Evolutionary conservation across 768 basidiomycete species (phyloP).

Genomic region (Lactarius indigo): DNA sequence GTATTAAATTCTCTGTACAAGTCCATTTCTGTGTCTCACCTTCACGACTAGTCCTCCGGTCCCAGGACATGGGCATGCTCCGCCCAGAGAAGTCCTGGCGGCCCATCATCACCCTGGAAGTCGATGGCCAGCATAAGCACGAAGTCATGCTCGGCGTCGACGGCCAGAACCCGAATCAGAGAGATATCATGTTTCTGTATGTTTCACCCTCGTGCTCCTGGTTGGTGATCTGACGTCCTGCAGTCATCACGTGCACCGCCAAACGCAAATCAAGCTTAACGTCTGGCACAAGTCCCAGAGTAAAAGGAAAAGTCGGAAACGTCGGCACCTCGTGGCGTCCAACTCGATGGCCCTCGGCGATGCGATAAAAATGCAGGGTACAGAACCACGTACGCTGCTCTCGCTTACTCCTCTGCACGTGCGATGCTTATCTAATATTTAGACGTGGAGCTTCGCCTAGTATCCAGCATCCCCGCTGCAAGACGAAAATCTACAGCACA

Average conservation of each 20-base stretch:
- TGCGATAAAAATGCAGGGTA: constrained; percentile 46
- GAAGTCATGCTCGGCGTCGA: constrained; percentile 64
- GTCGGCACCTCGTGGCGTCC: constrained; percentile 51
- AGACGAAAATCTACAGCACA: constrained; percentile 17
- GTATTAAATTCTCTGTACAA: constrained; percentile 15
- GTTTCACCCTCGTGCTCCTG: constrained; percentile 27
- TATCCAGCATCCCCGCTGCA: constrained; percentile 9
- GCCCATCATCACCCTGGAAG: constrained; percentile 56
- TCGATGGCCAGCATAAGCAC: constrained; percentile 47
- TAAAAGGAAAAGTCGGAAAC: constrained; percentile 57
- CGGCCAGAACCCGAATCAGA: constrained; percentile 68
- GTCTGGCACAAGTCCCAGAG: constrained; percentile 56
- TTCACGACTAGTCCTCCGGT: constrained; percentile 36
- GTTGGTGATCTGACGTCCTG: not conserved
- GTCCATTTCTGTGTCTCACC: not conserved
- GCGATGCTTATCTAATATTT: not conserved
- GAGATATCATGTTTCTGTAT: constrained; percentile 51
- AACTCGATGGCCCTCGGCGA: constrained; percentile 51
- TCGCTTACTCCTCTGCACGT: not conserved
- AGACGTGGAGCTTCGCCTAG: constrained; percentile 23
- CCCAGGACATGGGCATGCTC: constrained; percentile 39
- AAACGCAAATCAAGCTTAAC: constrained; percentile 48
- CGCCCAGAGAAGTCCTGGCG: constrained; percentile 64
- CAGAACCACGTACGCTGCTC: constrained; percentile 40
- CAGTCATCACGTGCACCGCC: constrained; percentile 40